Conservation (phyloP, 1,139 yeast species). For the Saccharomycopsis crataegensis region DNA sequence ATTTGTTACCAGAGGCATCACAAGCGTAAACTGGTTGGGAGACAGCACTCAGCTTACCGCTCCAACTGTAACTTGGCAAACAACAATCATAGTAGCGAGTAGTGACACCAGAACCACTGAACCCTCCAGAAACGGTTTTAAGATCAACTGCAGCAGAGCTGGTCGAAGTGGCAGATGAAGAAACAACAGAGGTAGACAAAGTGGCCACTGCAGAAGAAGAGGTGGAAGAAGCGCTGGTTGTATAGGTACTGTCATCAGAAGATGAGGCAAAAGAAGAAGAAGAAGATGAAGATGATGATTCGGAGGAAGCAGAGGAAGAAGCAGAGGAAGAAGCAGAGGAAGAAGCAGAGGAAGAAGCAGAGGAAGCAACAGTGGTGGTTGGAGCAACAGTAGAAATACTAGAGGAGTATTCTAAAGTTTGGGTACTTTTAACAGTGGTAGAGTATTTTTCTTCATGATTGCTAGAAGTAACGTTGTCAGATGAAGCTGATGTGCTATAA, state of each 20-base stretch:
- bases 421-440: no score
- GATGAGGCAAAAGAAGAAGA: neutral
- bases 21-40: conserved; percentile 18
- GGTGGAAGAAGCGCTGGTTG: neutral
- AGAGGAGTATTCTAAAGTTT: neutral
- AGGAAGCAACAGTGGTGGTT: neutral
- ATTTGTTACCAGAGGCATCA: conserved; percentile 17
- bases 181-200: neutral
- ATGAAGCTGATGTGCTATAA: neutral
- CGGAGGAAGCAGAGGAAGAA: no score
- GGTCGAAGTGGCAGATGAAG: neutral
- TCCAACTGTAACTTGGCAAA: conserved; percentile 21
- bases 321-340: neutral
- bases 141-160: neutral
- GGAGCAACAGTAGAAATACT: neutral
- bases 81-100: conserved; percentile 22
- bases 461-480: neutral
- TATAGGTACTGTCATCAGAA: neutral
- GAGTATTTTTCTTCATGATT: no score
- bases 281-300: no score
- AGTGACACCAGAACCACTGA: conserved; percentile 19
- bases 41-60: conserved; percentile 18
- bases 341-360: neutral
- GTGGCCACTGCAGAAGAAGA: neutral
- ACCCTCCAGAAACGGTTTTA: conserved; percentile 17